A percentile compares a stretch with the other conserved stretches of the same genome.
These are phyloP conservation scores for Coemansia sp. DNA, from an alignment of 192 early-diverging fungal species.

Conservation along the genomic window DNA sequence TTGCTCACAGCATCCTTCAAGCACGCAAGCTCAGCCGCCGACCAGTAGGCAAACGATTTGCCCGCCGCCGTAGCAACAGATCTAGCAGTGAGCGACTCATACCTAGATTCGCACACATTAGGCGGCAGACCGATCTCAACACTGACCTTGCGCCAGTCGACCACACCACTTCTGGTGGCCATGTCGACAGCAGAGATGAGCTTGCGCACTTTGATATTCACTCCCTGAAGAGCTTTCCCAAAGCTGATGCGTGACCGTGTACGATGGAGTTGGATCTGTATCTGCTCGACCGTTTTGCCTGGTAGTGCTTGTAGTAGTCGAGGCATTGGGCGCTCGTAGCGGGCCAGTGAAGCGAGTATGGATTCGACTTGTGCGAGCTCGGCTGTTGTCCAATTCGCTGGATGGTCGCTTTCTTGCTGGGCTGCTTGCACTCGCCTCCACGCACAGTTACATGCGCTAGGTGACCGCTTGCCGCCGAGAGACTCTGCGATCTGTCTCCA, in stretches of 20 bases:
- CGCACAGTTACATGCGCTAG: background rate
- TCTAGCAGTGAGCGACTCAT: constrained; percentile 1
- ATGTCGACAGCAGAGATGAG: background rate
- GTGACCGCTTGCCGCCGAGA: constrained; percentile 5
- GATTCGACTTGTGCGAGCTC: background rate
- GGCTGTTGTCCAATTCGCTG: background rate
- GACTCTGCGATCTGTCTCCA: background rate
- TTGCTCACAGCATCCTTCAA: constrained; percentile 3
- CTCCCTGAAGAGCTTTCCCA: background rate
- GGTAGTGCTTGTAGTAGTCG: background rate
- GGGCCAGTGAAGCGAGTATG: background rate
- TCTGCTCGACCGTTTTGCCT: background rate
- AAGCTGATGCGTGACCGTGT: constrained; percentile 1
- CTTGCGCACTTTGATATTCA: background rate
- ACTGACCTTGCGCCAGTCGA: constrained; percentile 12
- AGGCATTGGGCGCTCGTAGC: background rate
- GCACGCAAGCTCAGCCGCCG: background rate
- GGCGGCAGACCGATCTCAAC: constrained; percentile 6
- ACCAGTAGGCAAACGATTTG: background rate
- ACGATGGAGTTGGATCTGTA: constrained; percentile 4
- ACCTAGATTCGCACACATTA: background rate
- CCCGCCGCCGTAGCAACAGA: background rate
- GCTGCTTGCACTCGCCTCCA: background rate
- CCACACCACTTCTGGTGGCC: background rate
- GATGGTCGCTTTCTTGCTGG: background rate